Percentiles rank a stretch among this genome's conserved stretches.
Evolutionary conservation across 805 yeast species (phyloP).

Genomic region (Ogataea methanolica): DNA sequence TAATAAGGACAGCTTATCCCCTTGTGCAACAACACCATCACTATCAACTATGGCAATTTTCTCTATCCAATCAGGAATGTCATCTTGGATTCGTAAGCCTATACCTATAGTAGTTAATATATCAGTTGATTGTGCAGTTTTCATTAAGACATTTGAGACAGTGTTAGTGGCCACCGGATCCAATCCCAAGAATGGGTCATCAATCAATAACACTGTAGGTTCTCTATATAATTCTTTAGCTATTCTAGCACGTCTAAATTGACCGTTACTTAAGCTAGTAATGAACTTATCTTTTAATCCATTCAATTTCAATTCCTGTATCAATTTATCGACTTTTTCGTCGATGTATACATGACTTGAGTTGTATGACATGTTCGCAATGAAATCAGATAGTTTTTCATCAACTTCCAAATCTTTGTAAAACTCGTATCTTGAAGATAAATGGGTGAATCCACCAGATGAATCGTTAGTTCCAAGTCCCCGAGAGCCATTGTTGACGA

Average conservation of each 20-base stretch:
- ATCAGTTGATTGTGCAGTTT: conserved; percentile 10
- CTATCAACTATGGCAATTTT: conserved; percentile 61
- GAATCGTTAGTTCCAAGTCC: conserved; percentile 34
- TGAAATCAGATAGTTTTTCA: conserved; percentile 56
- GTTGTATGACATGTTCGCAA: conserved; percentile 52
- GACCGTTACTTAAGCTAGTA: conserved; percentile 89
- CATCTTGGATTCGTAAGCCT: conserved; percentile 76
- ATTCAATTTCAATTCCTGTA: conserved; percentile 48
- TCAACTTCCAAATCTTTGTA: conserved; percentile 77
- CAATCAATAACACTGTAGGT: conserved; percentile 68
- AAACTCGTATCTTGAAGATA: conserved; percentile 86
- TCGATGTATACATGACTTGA: conserved; percentile 33
- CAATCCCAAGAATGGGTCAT: conserved; percentile 89
- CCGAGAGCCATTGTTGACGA: conserved; percentile 32
- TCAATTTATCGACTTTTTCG: conserved; percentile 35
- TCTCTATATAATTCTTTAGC: conserved; percentile 65
- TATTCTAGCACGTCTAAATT: conserved; percentile 82
- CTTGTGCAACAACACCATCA: conserved; percentile 49
- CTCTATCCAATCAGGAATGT: conserved; percentile 74
- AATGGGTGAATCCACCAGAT: conserved; percentile 54
- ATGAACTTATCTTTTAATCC: conserved; percentile 70
- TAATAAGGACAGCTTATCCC: conserved; percentile 33
- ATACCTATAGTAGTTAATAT: conserved; percentile 53
- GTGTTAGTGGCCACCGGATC: conserved; percentile 67
- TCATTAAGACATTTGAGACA: conserved; percentile 51